These are phyloP conservation scores for Cryptococcus depauperatus DNA, from an alignment of 1,284 basidiomycete species.

Conservation along the genomic window DNA sequence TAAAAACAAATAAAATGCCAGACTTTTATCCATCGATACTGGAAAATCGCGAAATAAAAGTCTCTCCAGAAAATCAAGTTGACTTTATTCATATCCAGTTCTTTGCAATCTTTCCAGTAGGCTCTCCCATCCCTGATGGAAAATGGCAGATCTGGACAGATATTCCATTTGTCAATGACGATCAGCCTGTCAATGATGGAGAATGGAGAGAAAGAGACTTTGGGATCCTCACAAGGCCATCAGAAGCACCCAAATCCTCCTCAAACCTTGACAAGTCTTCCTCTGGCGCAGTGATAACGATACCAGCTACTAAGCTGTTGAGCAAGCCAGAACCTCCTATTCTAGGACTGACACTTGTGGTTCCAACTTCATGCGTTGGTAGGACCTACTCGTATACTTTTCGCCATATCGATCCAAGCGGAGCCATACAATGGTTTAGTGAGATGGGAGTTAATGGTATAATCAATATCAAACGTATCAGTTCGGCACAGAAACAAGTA, in stretches of 20 bases:
- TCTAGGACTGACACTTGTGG: background rate
- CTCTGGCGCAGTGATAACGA: too few relatives aligned
- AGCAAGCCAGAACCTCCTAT: background rate
- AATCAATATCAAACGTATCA: constrained; percentile 14
- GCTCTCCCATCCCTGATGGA: too few relatives aligned
- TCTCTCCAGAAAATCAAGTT: constrained; percentile 1
- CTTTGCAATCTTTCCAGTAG: constrained; percentile 12
- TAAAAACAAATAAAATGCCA: too few relatives aligned
- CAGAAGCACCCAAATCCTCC: too few relatives aligned
- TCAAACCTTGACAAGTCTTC: too few relatives aligned
- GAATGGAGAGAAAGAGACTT: too few relatives aligned
- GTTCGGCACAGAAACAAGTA: background rate
- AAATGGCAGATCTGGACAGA: constrained; percentile 31
- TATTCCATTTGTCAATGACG: constrained; percentile 15
- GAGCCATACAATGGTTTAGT: constrained; percentile 23
- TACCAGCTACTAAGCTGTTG: too few relatives aligned
- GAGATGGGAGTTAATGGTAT: constrained; percentile 23
- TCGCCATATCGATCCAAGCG: constrained; percentile 14
- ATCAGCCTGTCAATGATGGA: constrained; percentile 2
- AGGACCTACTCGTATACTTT: constrained; percentile 20
- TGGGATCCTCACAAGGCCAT: too few relatives aligned
- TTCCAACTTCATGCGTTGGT: background rate
- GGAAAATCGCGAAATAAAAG: constrained; percentile 9
- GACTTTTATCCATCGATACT: constrained; percentile 22
- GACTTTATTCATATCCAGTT: constrained; percentile 20